A percentile compares a stretch with the other conserved stretches of the same genome.
phyloP scores from a whole-genome alignment of 345 rosid species.

The Eucalyptus victrix region DNA sequence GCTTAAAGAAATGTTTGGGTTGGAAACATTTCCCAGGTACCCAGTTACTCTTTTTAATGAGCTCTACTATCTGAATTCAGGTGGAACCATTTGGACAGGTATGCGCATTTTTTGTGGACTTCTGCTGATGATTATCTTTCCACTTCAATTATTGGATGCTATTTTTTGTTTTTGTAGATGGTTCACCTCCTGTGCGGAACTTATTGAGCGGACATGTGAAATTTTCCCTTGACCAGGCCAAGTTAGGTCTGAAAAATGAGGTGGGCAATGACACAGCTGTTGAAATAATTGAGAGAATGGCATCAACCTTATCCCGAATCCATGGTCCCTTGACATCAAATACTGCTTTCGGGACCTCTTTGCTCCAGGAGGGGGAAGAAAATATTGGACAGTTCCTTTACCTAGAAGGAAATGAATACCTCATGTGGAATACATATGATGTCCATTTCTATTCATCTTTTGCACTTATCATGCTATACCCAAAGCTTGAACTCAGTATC shows the following conservation, averaged over 20 bases:
- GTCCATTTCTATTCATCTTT: slow-evolving; percentile 94
- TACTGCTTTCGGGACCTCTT: slow-evolving; percentile 77
- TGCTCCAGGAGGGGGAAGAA: slow-evolving; percentile 87
- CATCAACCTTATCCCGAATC: slow-evolving; percentile 46
- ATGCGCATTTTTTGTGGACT: not conserved
- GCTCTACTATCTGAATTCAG: slow-evolving; percentile 88
- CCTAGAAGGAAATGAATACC: slow-evolving; percentile 83
- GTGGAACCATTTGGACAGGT: slow-evolving; percentile 93
- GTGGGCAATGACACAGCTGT: slow-evolving; percentile 32
- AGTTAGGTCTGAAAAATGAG: slow-evolving; percentile 13
- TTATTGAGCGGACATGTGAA: slow-evolving; percentile 46
- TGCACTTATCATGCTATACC: slow-evolving; percentile 77
- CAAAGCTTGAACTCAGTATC: slow-evolving; percentile 81
- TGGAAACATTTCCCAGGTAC: slow-evolving; percentile 42
- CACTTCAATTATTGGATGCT: not conserved
- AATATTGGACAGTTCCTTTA: slow-evolving; percentile 93
- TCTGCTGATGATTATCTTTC: not conserved
- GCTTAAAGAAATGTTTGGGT: not conserved
- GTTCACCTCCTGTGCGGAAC: slow-evolving; percentile 61
- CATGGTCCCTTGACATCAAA: slow-evolving; percentile 49
- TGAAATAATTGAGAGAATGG: slow-evolving; percentile 68
- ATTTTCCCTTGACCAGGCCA: slow-evolving; percentile 67
- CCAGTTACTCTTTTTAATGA: slow-evolving; percentile 82
- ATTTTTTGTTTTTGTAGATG: slow-evolving; percentile 34
- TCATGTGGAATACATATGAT: slow-evolving; percentile 95